Evolutionary conservation across 1,284 basidiomycete genomes (phyloP).

Genomic region (Hypsizygus ulmarius): DNA sequence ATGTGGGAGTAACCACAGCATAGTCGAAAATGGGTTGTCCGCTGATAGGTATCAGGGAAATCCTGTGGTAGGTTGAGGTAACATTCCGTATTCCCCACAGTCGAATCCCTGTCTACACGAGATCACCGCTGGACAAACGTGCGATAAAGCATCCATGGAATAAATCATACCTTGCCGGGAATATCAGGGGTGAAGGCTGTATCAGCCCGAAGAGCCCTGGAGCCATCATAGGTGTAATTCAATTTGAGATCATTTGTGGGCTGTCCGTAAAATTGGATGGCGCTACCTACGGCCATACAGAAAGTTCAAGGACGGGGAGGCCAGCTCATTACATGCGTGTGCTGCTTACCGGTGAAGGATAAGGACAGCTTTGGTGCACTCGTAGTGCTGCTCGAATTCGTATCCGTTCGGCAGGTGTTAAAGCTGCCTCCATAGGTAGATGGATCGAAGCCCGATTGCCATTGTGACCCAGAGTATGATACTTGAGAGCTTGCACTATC

Average conservation of each 20-base stretch:
- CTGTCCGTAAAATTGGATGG: slow-evolving; percentile 20
- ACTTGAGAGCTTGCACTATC: slow-evolving; percentile 3
- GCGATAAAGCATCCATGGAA: neutral
- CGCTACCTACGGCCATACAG: slow-evolving; percentile 12
- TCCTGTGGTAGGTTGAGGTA: slow-evolving; percentile 11
- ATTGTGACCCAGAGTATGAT: neutral
- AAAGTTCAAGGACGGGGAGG: neutral
- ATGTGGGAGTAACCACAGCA: slow-evolving; percentile 17
- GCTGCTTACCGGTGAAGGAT: slow-evolving; percentile 1
- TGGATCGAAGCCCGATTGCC: slow-evolving; percentile 1
- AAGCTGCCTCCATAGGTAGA: slow-evolving; percentile 5
- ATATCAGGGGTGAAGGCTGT: slow-evolving; percentile 3
- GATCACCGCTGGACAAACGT: neutral
- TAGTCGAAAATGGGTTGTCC: slow-evolving; percentile 22
- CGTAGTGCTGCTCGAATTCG: neutral
- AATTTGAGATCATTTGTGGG: slow-evolving; percentile 9
- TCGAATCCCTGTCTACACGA: slow-evolving; percentile 19
- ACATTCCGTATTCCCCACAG: slow-evolving; percentile 18
- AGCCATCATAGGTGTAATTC: slow-evolving; percentile 22
- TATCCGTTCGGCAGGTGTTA: neutral
- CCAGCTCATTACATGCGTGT: neutral
- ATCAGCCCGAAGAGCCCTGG: slow-evolving; percentile 13
- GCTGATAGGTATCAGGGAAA: slow-evolving; percentile 17
- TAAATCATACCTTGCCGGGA: slow-evolving; percentile 12
- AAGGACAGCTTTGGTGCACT: slow-evolving; percentile 3